phyloP scores from a whole-genome alignment of 768 basidiomycete species.

The Mycena vulgaris region DNA sequence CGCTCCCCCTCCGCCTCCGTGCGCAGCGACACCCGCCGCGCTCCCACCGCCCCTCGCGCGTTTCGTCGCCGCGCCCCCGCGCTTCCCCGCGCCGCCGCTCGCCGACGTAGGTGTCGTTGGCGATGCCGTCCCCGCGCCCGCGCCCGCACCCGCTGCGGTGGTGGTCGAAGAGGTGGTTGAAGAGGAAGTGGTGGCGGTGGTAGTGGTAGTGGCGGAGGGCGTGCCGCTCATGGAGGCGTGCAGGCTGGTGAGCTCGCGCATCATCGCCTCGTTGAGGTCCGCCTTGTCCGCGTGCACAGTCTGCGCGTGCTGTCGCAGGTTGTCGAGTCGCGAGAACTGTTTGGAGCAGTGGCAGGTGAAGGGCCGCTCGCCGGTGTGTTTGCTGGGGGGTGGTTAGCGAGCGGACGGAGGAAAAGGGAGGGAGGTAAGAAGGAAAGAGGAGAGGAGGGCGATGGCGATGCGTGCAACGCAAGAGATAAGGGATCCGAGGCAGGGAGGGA shows the following conservation, averaged over 20 bases:
- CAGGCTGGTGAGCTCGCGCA: slow-evolving; percentile 88
- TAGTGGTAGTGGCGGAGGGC: neutral
- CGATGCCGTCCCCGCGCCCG: too few relatives aligned
- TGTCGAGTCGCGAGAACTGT: slow-evolving; percentile 96
- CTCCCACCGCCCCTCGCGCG: too few relatives aligned
- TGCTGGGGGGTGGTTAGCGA: slow-evolving; percentile 64
- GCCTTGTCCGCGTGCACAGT: slow-evolving; percentile 97
- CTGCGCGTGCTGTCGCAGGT: slow-evolving; percentile 96
- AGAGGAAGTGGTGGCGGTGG: neutral
- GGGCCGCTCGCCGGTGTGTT: slow-evolving; percentile 98
- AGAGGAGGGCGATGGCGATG: neutral
- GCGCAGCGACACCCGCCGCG: too few relatives aligned
- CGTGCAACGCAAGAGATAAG: neutral
- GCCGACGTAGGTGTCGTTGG: too few relatives aligned
- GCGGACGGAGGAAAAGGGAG: slow-evolving; percentile 6
- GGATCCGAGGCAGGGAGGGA: slow-evolving; percentile 13
- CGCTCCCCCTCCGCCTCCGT: neutral
- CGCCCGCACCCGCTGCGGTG: too few relatives aligned
- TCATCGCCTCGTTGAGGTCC: slow-evolving; percentile 91
- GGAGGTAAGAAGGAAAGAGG: neutral
- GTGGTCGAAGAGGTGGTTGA: too few relatives aligned
- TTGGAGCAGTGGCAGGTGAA: slow-evolving; percentile 97
- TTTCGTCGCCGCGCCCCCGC: neutral
- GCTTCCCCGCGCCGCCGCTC: too few relatives aligned
- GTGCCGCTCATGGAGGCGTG: slow-evolving; percentile 80